Percentiles rank a stretch among this genome's conserved stretches.
Conservation (phyloP, 345 rosid species). For the Psidium guajava region DNA sequence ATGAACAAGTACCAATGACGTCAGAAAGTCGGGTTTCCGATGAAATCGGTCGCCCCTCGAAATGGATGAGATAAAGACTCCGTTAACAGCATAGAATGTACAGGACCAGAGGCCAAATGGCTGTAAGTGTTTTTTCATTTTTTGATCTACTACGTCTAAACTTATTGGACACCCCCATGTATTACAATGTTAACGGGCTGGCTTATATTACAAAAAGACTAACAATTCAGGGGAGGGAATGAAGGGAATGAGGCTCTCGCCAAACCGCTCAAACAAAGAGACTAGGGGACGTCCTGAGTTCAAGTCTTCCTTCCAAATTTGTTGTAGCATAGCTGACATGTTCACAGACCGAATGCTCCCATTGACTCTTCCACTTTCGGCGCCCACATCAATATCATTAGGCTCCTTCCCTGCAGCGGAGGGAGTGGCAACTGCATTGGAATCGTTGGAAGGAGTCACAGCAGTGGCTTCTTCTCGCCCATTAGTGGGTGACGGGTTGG, state of each 20-base stretch:
- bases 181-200: background rate
- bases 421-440: constrained; percentile 20
- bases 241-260: constrained; percentile 62
- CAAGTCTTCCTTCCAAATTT: constrained; percentile 78
- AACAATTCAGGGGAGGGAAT: constrained; percentile 76
- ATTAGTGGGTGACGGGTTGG: constrained; percentile 20
- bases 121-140: background rate
- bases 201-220: constrained; percentile 39
- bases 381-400: constrained; percentile 5
- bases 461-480: constrained; percentile 24
- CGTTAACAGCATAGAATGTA: background rate
- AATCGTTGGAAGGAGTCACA: constrained; percentile 21
- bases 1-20: background rate
- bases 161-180: background rate
- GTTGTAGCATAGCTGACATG: constrained; percentile 39
- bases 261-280: constrained; percentile 54
- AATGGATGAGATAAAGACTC: background rate
- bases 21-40: background rate
- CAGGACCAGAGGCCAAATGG: background rate
- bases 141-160: background rate
- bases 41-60: background rate
- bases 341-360: constrained; percentile 15
- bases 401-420: constrained; percentile 20
- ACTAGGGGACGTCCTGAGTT: constrained; percentile 52
- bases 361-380: constrained; percentile 10